Conservation (phyloP, 495 filamentous ascomycete genomes). For the Geopyxis carbonaria region DNA sequence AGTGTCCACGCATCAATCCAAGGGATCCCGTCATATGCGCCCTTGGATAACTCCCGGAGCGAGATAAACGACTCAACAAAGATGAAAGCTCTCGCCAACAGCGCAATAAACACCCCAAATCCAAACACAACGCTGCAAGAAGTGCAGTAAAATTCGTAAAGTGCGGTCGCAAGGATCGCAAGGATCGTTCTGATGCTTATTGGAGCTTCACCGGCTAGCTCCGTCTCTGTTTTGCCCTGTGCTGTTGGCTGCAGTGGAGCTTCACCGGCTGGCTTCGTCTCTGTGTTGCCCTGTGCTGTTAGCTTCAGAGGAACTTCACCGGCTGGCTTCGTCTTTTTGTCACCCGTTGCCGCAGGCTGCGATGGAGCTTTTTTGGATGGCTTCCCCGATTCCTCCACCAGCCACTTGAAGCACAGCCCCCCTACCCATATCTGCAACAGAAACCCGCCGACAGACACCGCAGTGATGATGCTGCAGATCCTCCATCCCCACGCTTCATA, state of each 20-base stretch:
- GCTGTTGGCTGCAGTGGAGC: too few relatives aligned
- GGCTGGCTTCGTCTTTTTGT: not conserved
- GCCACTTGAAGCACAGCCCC: too few relatives aligned
- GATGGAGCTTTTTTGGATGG: too few relatives aligned
- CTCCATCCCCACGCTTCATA: not conserved
- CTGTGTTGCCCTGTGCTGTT: too few relatives aligned
- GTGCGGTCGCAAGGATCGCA: too few relatives aligned
- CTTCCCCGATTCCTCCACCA: not conserved
- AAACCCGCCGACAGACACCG: not conserved
- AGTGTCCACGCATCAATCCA: not conserved
- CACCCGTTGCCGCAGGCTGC: not conserved
- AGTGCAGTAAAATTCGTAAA: not conserved
- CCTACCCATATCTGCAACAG: not conserved
- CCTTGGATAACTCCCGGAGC: not conserved
- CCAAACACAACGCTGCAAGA: not conserved
- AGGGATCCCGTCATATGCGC: not conserved
- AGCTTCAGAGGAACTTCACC: not conserved
- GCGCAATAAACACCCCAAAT: not conserved
- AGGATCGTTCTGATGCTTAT: too few relatives aligned
- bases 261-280: too few relatives aligned
- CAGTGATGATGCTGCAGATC: not conserved
- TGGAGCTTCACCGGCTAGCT: too few relatives aligned
- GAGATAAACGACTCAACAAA: conserved; percentile 1
- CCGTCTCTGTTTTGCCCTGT: too few relatives aligned
- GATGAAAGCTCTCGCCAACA: not conserved